These are phyloP conservation scores for Ricinus communis DNA, from an alignment of 345 rosid species.

Conservation along the genomic window DNA sequence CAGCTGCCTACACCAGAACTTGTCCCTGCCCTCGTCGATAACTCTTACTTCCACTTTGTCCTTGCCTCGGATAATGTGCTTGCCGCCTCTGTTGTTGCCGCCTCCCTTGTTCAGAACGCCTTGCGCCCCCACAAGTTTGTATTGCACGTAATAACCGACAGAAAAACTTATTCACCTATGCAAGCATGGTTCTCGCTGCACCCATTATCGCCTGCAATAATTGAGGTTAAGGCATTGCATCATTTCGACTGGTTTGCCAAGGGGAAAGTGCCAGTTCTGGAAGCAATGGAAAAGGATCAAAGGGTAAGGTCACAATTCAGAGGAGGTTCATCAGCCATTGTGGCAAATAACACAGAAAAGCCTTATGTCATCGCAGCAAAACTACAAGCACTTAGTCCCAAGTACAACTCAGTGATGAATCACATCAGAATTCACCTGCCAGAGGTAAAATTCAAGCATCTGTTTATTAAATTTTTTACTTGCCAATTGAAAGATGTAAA, in stretches of 20 bases:
- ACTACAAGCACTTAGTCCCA: conserved; percentile 92
- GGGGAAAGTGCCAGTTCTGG: conserved; percentile 91
- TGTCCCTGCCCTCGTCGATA: conserved; percentile 81
- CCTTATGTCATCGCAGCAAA: conserved; percentile 81
- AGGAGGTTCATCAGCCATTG: conserved; percentile 93
- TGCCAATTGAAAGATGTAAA: too few relatives aligned
- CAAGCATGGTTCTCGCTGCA: conserved; percentile 99
- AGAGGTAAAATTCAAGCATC: conserved; percentile 46
- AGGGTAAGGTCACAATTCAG: conserved; percentile 79
- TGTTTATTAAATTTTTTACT: not conserved
- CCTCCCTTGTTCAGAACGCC: conserved; percentile 66
- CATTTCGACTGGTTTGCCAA: conserved; percentile 95
- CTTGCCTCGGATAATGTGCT: conserved; percentile 93
- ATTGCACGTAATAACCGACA: conserved; percentile 86
- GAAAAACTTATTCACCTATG: conserved; percentile 92
- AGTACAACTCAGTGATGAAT: conserved; percentile 90
- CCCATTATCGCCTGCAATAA: conserved; percentile 68
- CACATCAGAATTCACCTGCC: conserved; percentile 93
- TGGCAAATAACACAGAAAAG: conserved; percentile 62
- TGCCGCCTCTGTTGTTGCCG: conserved; percentile 86
- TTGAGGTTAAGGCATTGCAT: conserved; percentile 95
- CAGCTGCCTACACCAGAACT: conserved; percentile 84
- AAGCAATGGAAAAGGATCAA: conserved; percentile 98
- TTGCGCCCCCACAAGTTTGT: conserved; percentile 63
- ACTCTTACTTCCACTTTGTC: conserved; percentile 77